Evolutionary conservation across 345 rosid species (phyloP), one percentile per base, ranked within the genome.

Genomic region (Theobroma cacao): DNA sequence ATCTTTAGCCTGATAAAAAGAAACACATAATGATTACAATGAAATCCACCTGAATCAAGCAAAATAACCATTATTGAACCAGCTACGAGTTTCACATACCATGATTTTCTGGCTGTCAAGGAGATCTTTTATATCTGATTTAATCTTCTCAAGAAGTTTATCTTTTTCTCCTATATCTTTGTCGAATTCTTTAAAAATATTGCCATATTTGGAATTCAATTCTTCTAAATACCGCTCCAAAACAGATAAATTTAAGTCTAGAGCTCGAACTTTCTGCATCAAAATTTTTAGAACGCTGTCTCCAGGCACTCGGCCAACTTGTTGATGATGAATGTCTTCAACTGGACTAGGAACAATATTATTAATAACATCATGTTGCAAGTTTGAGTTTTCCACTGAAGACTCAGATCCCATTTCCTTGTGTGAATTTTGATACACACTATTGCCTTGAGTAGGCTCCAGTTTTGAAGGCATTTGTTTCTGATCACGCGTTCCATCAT

Each of bases 231-330:
- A 94, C 34, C 91, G 88, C 85, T 94, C 99, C 78, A 97, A 78
- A 28, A 93, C 93, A 26, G 97, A 91, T 60, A 97, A 82, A 84
- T 87, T 94, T 55, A 91, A 64, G 86, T 97, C 99, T 69, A 97
- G 63, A 2, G 97, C 93, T 76, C 87, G 89, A 53, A 93, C 92
- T 90, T 97, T 97, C 84, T 97, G 97, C 98, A 93, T 91, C 74
- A 97, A 82, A 84, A 94, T 86, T 86, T 94, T 94, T 31, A 94
- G 90, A 80, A 91, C 98, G 47, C 92, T 87, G 79, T 97, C 99
- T n/a, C 97, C 97, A 71, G 94, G 95, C 94, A 93, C 89, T 83
- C 98, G 90, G 63, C 96, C 91, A 80, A 83, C 92, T 83, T 91
- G 97, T 76, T 89, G 93, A 72, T 81, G 98, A 31, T 87, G 94